Conservation (phyloP, 768 basidiomycete genomes). For the Xerocomellus amylosporus region DNA sequence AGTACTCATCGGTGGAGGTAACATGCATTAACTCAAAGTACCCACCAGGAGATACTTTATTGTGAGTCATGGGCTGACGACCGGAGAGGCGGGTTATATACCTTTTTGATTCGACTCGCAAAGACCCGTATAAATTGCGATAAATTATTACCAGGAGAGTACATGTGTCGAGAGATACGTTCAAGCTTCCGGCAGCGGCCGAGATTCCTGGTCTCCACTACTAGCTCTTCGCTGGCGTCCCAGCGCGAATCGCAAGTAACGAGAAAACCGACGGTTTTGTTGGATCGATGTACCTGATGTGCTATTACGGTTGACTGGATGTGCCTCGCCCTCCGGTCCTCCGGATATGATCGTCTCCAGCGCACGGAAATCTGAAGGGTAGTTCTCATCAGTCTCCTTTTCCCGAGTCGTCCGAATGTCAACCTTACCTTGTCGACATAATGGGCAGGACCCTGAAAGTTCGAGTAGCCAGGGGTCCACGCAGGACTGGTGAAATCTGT, state of each 20-base stretch:
- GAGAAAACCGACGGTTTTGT: constrained; percentile 52
- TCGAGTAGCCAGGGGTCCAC: constrained; percentile 94
- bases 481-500: constrained; percentile 85
- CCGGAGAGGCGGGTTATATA: not conserved
- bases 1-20: not conserved
- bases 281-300: constrained; percentile 13
- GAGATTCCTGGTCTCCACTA: constrained; percentile 30
- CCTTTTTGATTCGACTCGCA: not conserved
- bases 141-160: not conserved
- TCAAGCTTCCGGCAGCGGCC: constrained; percentile 9
- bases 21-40: not conserved
- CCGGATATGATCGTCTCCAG: constrained; percentile 55
- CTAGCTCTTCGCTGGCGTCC: constrained; percentile 44
- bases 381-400: not conserved
- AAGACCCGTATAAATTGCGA: not conserved
- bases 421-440: constrained; percentile 80
- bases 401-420: not conserved
- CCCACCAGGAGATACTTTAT: not conserved
- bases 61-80: not conserved
- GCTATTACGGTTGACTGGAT: constrained; percentile 12
- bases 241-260: constrained; percentile 54
- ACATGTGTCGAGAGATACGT: not conserved
- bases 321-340: constrained; percentile 20
- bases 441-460: constrained; percentile 85
- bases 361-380: constrained; percentile 52